These are phyloP conservation scores for Macrocybe gigantea DNA, from an alignment of 768 basidiomycete species.

Conservation along the genomic window DNA sequence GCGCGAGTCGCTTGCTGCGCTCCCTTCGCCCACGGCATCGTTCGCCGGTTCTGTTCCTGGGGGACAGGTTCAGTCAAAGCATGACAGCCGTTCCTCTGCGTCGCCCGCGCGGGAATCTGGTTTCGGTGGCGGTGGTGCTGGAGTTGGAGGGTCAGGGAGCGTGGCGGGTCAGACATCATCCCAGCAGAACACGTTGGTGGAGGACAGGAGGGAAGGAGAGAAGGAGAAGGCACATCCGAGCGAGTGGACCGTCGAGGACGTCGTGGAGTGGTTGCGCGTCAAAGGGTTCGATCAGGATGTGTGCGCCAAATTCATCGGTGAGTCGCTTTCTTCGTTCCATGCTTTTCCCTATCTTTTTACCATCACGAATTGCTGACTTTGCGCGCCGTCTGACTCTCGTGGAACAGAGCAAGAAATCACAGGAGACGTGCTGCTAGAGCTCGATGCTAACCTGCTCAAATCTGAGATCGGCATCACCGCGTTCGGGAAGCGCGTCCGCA, in stretches of 20 bases:
- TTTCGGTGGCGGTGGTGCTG: constrained; percentile 5
- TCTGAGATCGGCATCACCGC: constrained; percentile 88
- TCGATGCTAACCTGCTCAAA: constrained; percentile 89
- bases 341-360: constrained; percentile 3
- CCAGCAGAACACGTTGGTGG: constrained; percentile 11
- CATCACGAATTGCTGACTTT: too few relatives aligned
- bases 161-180: constrained; percentile 7
- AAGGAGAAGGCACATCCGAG: constrained; percentile 43
- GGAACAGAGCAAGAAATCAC: constrained; percentile 93
- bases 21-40: constrained; percentile 16
- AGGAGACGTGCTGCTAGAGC: constrained; percentile 92
- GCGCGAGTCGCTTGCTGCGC: constrained; percentile 21
- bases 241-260: constrained; percentile 86
- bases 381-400: too few relatives aligned
- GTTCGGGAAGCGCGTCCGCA: constrained; percentile 91
- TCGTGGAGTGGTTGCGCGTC: constrained; percentile 78
- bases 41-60: constrained; percentile 4
- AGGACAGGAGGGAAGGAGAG: constrained; percentile 13
- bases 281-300: constrained; percentile 85
- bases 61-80: constrained; percentile 30
- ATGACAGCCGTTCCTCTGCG: constrained; percentile 23
- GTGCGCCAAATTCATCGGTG: constrained; percentile 83
- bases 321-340: constrained; percentile 15
- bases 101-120: constrained; percentile 19
- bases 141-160: not conserved